Evolutionary conservation across 331 rosid genomes (phyloP).

Genomic region (Malus hybrid): DNA sequence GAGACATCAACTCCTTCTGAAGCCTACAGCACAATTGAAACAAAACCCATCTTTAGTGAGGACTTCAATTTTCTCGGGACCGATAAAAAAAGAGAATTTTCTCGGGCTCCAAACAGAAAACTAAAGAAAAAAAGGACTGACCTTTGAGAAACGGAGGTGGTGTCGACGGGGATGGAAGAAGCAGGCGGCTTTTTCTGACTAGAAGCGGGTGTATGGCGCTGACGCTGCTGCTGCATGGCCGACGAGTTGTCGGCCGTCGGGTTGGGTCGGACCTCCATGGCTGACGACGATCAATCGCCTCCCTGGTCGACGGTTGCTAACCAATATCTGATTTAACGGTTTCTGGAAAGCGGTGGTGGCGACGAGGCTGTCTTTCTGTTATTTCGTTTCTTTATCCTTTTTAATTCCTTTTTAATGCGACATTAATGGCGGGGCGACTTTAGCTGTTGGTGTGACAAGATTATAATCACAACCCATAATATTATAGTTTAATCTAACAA

Average conservation of each 20-base stretch:
- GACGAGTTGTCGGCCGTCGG: slow-evolving; percentile 52
- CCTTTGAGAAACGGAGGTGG: slow-evolving; percentile 78
- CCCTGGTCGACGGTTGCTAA: background rate
- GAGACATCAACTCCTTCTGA: slow-evolving; percentile 93
- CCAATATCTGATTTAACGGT: background rate
- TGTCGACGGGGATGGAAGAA: slow-evolving; percentile 49
- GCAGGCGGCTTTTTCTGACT: slow-evolving; percentile 37
- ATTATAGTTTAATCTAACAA: background rate
- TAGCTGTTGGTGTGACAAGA: background rate
- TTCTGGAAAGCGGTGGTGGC: background rate
- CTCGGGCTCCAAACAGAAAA: slow-evolving; percentile 8
- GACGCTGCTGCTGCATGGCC: slow-evolving; percentile 32
- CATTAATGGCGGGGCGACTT: background rate
- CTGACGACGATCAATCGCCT: slow-evolving; percentile 7
- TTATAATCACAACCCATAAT: background rate
- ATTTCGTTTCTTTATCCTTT: background rate
- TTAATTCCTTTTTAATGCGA: background rate
- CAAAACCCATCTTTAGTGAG: background rate
- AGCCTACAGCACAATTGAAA: slow-evolving; percentile 41
- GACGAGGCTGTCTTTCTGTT: background rate
- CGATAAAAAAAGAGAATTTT: background rate
- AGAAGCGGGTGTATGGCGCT: slow-evolving; percentile 23
- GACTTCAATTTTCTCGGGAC: background rate
- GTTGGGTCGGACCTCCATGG: slow-evolving; percentile 73
- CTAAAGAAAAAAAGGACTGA: background rate